A percentile compares a stretch with the other conserved stretches of the same genome.
Conservation (phyloP, 2,329 filamentous ascomycete genomes). For the Triangularia verruculosa region DNA sequence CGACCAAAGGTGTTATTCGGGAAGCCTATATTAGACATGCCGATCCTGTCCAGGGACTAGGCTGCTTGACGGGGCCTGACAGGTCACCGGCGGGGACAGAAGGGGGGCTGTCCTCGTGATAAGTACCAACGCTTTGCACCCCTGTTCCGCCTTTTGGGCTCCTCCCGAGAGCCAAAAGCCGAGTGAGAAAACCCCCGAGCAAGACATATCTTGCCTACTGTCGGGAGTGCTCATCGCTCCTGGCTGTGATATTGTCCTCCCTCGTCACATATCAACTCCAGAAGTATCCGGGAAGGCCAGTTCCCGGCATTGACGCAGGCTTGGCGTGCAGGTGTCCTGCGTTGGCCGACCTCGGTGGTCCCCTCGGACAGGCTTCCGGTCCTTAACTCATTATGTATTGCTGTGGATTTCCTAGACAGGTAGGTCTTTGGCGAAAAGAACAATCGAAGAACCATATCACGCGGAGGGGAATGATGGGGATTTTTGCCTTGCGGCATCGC, state of each 20-base stretch:
- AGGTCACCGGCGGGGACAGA: not conserved
- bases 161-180: not conserved
- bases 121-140: not conserved
- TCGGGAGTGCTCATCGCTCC: not conserved
- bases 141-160: not conserved
- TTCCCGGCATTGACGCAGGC: not conserved
- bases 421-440: too few relatives aligned
- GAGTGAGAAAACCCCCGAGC: not conserved
- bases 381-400: not conserved
- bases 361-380: not conserved
- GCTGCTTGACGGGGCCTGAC: too few relatives aligned
- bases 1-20: not conserved
- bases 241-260: not conserved
- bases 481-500: too few relatives aligned
- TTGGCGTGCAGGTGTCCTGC: not conserved
- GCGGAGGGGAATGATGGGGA: too few relatives aligned
- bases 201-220: not conserved
- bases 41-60: slow-evolving; percentile 3
- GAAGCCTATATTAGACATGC: not conserved
- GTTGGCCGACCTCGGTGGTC: not conserved
- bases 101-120: slow-evolving; percentile 19
- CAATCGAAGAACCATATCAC: too few relatives aligned
- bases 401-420: not conserved
- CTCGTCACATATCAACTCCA: not conserved
- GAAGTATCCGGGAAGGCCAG: not conserved